These are phyloP conservation scores for Fusarium ambrosium DNA, from an alignment of 2,329 filamentous ascomycete genomes.

Conservation along the genomic window DNA sequence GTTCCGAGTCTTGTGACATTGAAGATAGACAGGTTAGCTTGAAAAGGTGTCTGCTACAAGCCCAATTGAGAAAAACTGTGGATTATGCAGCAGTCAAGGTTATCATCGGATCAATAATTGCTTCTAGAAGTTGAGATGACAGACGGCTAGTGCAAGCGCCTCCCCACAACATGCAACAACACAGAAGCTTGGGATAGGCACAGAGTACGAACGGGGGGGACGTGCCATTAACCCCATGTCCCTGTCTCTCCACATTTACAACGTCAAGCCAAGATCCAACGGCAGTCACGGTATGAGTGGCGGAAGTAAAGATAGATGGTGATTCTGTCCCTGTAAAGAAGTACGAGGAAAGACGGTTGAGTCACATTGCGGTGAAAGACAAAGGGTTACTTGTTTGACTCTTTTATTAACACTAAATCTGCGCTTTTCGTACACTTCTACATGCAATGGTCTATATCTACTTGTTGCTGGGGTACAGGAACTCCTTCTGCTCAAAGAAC, in stretches of 20 bases:
- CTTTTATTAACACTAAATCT: constrained; percentile 23
- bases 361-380: neutral
- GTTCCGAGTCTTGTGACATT: neutral
- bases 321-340: no score
- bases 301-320: no score
- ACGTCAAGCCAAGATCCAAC: neutral
- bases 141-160: neutral
- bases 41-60: neutral
- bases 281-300: neutral
- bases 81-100: neutral
- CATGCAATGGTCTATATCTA: constrained; percentile 32
- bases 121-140: neutral
- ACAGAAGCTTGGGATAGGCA: neutral
- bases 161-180: neutral
- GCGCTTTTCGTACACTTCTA: constrained; percentile 35
- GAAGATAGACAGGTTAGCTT: neutral
- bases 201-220: neutral
- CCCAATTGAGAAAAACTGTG: neutral
- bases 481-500: constrained; percentile 55
- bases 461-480: constrained; percentile 65
- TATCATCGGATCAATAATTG: neutral
- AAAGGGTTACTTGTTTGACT: neutral
- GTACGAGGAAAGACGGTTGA: neutral
- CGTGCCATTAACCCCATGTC: neutral
- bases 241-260: neutral